Conservation (phyloP, 768 basidiomycete genomes). For the Cyclocybe aegerita region DNA sequence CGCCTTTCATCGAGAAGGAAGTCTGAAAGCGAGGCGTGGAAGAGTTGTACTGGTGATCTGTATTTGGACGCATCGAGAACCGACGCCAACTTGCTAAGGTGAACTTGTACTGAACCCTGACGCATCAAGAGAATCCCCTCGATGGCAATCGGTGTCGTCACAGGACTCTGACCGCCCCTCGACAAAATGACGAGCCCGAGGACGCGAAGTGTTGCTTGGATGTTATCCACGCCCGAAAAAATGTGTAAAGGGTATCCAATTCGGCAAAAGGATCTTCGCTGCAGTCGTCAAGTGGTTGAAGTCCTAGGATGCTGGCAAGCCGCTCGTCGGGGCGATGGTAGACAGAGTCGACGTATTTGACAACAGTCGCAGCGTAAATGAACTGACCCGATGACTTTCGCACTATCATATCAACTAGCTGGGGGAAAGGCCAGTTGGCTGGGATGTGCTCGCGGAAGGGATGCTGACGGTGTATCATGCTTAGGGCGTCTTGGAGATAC, state of each 20-base stretch:
- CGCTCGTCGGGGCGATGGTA: slow-evolving; percentile 3
- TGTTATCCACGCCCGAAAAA: not conserved
- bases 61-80: not conserved
- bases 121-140: not conserved
- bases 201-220: not conserved
- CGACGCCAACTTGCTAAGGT: slow-evolving; percentile 2
- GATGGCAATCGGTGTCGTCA: not conserved
- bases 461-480: slow-evolving; percentile 6
- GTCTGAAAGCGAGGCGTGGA: slow-evolving; percentile 7
- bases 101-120: not conserved
- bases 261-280: not conserved
- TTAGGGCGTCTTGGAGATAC: slow-evolving; percentile 12
- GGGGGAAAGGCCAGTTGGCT: slow-evolving; percentile 18
- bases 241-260: slow-evolving; percentile 7
- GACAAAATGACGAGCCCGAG: not conserved
- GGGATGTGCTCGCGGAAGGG: not conserved
- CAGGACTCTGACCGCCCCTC: not conserved
- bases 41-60: not conserved
- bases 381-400: slow-evolving; percentile 20
- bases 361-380: slow-evolving; percentile 23
- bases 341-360: slow-evolving; percentile 18
- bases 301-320: slow-evolving; percentile 9
- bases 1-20: slow-evolving; percentile 2
- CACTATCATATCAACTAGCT: slow-evolving; percentile 13
- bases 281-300: not conserved